phyloP scores from a whole-genome alignment of 495 filamentous ascomycete genomes.

The Lophiostoma macrostomum region DNA sequence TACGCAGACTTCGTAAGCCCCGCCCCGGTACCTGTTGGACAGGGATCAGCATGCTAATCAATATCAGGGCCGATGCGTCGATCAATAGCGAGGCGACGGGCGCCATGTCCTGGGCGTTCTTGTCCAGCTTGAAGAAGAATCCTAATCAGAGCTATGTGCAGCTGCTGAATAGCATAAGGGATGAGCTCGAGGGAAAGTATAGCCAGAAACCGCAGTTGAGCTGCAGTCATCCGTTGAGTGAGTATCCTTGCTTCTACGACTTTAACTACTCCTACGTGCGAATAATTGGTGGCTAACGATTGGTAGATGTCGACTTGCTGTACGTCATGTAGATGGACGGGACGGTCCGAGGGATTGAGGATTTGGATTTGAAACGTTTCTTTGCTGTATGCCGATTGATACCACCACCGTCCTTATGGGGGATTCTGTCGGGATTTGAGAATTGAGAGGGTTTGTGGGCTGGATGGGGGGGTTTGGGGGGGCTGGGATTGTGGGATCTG shows the following conservation, averaged over 20 bases:
- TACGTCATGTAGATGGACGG: constrained; percentile 61
- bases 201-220: constrained; percentile 95
- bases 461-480: no score
- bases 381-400: background rate
- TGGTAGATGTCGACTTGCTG: constrained; percentile 58
- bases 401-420: no score
- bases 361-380: background rate
- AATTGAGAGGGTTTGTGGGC: no score
- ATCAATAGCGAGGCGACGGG: constrained; percentile 85
- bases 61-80: constrained; percentile 55
- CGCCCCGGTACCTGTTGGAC: background rate
- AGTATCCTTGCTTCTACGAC: no score
- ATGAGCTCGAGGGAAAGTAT: constrained; percentile 85
- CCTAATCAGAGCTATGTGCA: constrained; percentile 98
- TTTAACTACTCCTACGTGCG: no score
- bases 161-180: constrained; percentile 90
- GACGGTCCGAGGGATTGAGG: no score
- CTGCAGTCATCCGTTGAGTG: constrained; percentile 94
- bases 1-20: constrained; percentile 83
- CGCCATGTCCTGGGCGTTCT: constrained; percentile 98
- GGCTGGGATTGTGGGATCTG: no score
- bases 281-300: no score
- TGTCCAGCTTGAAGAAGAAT: constrained; percentile 90
- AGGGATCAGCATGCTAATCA: constrained; percentile 11
- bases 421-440: no score